Percentiles rank a stretch among this genome's conserved stretches.
phyloP scores from a whole-genome alignment of 1,284 basidiomycete genomes.

The Ustilago trichophora region DNA sequence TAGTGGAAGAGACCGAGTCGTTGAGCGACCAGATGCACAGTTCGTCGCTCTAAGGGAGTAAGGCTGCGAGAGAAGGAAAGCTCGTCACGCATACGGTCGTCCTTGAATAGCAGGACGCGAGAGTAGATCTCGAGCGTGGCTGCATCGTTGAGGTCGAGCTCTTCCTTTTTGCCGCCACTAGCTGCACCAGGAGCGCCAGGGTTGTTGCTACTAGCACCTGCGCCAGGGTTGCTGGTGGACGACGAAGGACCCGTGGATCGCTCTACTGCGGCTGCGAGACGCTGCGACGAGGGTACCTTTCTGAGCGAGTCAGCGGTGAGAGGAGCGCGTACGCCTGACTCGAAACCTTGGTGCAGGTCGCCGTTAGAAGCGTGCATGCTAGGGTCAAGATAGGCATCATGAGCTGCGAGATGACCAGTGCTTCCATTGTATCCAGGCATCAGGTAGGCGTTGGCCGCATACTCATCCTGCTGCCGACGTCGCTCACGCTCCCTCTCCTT shows the following conservation, averaged over 20 bases:
- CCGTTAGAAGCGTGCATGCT: conserved; percentile 2
- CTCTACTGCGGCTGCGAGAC: conserved; percentile 13
- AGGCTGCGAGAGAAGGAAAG: conserved; percentile 90
- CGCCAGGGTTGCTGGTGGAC: conserved; percentile 59
- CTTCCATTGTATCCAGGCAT: conserved; percentile 34
- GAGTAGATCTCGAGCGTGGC: conserved; percentile 97
- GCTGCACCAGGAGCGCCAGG: no score
- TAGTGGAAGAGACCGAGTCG: conserved; percentile 94
- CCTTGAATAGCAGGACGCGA: conserved; percentile 94
- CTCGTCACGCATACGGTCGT: conserved; percentile 96
- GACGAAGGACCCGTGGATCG: conserved; percentile 31
- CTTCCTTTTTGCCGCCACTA: conserved; percentile 66
- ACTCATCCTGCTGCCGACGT: conserved; percentile 49
- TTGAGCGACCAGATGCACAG: conserved; percentile 94
- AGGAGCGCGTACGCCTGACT: conserved; percentile 17
- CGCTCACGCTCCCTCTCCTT: conserved; percentile 59
- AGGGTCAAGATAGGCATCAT: conserved; percentile 17
- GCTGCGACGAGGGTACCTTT: conserved; percentile 43
- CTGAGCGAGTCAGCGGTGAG: conserved; percentile 48
- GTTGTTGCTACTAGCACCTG: conserved; percentile 71
- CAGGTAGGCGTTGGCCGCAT: conserved; percentile 41
- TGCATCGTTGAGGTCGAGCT: conserved; percentile 92
- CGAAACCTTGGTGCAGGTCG: conserved; percentile 16
- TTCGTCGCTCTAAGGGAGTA: conserved; percentile 83
- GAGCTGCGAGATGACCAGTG: conserved; percentile 8